Evolutionary conservation across 257 asterid species (phyloP), one percentile per base, ranked within the genome.

Genomic region (Eucommia ulmoides): DNA sequence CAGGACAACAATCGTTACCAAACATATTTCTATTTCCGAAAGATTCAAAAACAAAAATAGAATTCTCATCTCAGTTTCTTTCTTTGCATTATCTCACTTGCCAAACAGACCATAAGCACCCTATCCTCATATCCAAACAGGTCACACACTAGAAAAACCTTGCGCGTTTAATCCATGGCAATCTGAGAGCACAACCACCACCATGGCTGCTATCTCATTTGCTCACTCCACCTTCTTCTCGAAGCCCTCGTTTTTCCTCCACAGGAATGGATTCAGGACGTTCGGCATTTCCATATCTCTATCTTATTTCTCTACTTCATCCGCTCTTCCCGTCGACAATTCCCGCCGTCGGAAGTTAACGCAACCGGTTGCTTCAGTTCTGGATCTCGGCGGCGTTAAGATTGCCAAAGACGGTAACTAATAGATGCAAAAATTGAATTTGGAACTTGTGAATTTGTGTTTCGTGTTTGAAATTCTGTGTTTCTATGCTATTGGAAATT

Each of bases 131-230:
- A n/a, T n/a, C n/a, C n/a, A n/a, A n/a, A n/a, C n/a, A n/a, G n/a
- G n/a, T n/a, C n/a, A n/a, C n/a, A n/a, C n/a, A n/a, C n/a, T n/a
- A n/a, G n/a, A n/a, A n/a, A n/a, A n/a, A n/a, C n/a, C n/a, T n/a
- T n/a, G n/a, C n/a, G n/a, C n/a, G n/a, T n/a, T n/a, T n/a, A n/a
- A n/a, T n/a, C n/a, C n/a, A n/a, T n/a, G n/a, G n/a, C n/a, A n/a
- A n/a, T n/a, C 44, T 4, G 38, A 10, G 44, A 42, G 15, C 0
- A 42, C 48, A 42, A 20, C 38, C 42, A 64, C 29, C 24, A 38
- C 52, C 44, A 83, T 80, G 92, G 92, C 92, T 19, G 92, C 92
- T 19, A 63, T 68, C 42, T 52, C 82, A 20, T 54, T 70, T 17
- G 76, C 80, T 22, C 77, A 73, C 52, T 64, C 83, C 8, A n/a